phyloP scores from a whole-genome alignment of 2,329 filamentous ascomycete species.

The Trichoderma sp. region DNA sequence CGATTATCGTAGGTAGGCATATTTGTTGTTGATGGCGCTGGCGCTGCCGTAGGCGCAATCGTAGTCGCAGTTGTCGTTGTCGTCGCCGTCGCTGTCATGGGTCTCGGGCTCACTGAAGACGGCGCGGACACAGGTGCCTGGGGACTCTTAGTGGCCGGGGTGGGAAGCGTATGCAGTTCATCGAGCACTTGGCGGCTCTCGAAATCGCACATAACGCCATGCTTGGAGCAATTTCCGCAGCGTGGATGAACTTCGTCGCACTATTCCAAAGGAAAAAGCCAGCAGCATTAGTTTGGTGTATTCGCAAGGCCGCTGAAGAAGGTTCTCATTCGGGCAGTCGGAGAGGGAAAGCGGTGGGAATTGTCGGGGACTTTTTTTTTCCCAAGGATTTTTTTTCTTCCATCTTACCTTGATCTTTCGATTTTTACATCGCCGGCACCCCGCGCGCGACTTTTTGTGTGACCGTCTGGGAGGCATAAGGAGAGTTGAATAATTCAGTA shows the following conservation, averaged over 20 bases:
- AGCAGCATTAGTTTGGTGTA: not conserved
- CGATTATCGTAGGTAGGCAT: constrained; percentile 4
- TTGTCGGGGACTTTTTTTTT: not conserved
- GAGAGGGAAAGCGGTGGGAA: not conserved
- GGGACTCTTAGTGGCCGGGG: constrained; percentile 29
- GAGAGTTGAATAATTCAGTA: constrained; percentile 25
- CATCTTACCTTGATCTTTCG: constrained; percentile 64
- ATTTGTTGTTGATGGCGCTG: not conserved
- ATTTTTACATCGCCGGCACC: constrained; percentile 63
- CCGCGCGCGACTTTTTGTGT: constrained; percentile 67
- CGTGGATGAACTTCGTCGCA: constrained; percentile 65
- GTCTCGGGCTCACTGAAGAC: constrained; percentile 18
- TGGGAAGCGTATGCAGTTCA: constrained; percentile 41
- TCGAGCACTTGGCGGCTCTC: constrained; percentile 50
- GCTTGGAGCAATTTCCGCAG: constrained; percentile 65
- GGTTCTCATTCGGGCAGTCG: not conserved
- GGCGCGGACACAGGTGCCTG: constrained; percentile 3
- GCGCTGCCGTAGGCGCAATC: constrained; percentile 16
- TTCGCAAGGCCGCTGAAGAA: not conserved
- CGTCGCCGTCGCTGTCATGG: constrained; percentile 24
- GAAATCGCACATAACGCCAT: constrained; percentile 65
- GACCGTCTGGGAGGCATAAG: constrained; percentile 63
- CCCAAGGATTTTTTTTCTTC: constrained; percentile 19
- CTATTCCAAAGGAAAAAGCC: constrained; percentile 32
- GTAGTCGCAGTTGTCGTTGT: constrained; percentile 24